Evolutionary conservation across 2,329 filamentous ascomycete genomes (phyloP).

Genomic region (Phyllosticta citribraziliensis): DNA sequence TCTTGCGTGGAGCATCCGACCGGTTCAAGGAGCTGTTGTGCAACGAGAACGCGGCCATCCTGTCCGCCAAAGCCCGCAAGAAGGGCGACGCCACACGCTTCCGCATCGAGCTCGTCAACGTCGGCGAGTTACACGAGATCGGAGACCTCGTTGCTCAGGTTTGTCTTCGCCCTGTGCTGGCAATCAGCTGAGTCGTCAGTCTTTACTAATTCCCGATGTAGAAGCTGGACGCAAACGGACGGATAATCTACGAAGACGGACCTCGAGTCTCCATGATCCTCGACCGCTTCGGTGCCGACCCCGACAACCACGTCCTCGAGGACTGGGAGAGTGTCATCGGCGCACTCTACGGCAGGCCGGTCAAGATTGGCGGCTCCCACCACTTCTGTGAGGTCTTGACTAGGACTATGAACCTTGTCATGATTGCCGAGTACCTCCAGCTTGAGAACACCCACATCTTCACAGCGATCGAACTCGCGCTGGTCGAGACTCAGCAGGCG

Average conservation of each 20-base stretch:
- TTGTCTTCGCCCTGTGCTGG: background rate
- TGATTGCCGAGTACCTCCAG: slow-evolving; percentile 38
- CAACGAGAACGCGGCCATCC: slow-evolving; percentile 19
- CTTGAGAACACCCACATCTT: slow-evolving; percentile 32
- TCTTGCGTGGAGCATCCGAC: slow-evolving; percentile 21
- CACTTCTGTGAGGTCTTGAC: slow-evolving; percentile 30
- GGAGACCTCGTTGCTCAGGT: background rate
- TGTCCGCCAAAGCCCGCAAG: slow-evolving; percentile 17
- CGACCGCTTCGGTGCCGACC: slow-evolving; percentile 14
- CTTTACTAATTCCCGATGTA: slow-evolving; percentile 12
- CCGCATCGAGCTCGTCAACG: slow-evolving; percentile 23
- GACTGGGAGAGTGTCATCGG: slow-evolving; percentile 37
- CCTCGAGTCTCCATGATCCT: slow-evolving; percentile 13
- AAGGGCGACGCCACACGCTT: slow-evolving; percentile 21
- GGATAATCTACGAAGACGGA: slow-evolving; percentile 14
- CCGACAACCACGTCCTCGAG: slow-evolving; percentile 17
- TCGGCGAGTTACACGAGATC: slow-evolving; percentile 15
- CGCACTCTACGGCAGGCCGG: slow-evolving; percentile 35
- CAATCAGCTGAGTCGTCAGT: background rate
- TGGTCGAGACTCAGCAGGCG: slow-evolving; percentile 37
- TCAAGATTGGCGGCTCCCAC: slow-evolving; percentile 30
- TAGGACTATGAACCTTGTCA: slow-evolving; percentile 32
- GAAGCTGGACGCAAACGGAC: slow-evolving; percentile 26
- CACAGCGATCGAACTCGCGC: slow-evolving; percentile 37
- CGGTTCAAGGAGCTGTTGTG: slow-evolving; percentile 23